phyloP scores from a whole-genome alignment of 2,329 filamentous ascomycete genomes.

The Dactylellina drechsleri region DNA sequence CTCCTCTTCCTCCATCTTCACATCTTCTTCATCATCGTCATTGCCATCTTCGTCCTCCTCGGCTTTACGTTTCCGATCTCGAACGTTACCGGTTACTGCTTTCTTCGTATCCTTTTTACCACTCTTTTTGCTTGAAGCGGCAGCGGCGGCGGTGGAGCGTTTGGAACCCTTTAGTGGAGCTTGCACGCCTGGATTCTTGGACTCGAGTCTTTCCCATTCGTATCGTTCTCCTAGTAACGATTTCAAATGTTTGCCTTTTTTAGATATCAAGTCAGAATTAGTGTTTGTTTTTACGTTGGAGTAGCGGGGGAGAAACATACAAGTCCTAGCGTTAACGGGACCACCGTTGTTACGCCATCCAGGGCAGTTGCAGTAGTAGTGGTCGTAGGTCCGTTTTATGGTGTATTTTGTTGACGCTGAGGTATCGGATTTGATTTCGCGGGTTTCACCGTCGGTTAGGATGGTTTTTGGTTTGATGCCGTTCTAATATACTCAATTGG shows the following conservation, averaged over 20 bases:
- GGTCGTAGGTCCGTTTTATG: conserved; percentile 55
- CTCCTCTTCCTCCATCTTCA: conserved; percentile 39
- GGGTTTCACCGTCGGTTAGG: conserved; percentile 54
- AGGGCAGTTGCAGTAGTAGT: conserved; percentile 57
- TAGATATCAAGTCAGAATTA: neutral
- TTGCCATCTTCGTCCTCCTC: conserved; percentile 49
- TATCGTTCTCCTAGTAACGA: conserved; percentile 55
- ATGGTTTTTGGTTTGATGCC: conserved; percentile 56
- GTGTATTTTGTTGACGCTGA: conserved; percentile 52
- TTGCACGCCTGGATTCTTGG: conserved; percentile 32
- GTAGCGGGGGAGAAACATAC: neutral
- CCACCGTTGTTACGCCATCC: conserved; percentile 52
- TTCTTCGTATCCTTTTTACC: conserved; percentile 18
- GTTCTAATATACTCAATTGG: conserved; percentile 27
- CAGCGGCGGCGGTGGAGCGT: neutral
- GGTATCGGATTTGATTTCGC: conserved; percentile 55
- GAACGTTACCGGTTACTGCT: conserved; percentile 12
- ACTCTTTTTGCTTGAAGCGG: neutral
- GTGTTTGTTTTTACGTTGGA: neutral
- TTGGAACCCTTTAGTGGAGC: conserved; percentile 10
- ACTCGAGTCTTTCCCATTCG: conserved; percentile 56
- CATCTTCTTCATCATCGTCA: conserved; percentile 41
- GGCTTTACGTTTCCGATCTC: conserved; percentile 32
- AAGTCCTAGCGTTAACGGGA: conserved; percentile 55
- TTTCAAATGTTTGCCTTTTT: conserved; percentile 56